Conservation (phyloP, 148 eudicot genomes). For the Nyssa sinensis region DNA sequence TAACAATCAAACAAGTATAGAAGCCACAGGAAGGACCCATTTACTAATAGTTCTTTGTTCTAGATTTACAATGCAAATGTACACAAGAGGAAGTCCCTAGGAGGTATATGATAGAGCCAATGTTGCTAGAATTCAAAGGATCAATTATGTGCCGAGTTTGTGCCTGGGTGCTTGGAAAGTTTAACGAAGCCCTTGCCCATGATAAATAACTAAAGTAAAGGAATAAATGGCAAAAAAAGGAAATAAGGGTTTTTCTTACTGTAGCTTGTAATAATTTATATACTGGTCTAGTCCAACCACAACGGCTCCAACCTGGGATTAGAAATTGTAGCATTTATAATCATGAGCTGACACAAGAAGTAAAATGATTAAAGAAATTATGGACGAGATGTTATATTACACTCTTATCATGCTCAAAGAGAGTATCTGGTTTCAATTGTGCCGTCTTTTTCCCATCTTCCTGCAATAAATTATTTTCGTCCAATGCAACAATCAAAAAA, state of each 20-base stretch:
- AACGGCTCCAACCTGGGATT: constrained; percentile 86
- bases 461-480: constrained; percentile 33
- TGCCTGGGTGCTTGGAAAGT: too few relatives aligned
- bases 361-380: neutral
- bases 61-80: too few relatives aligned
- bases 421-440: constrained; percentile 44
- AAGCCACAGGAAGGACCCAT: too few relatives aligned
- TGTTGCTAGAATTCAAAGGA: neutral
- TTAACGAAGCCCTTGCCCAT: too few relatives aligned
- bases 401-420: constrained; percentile 75
- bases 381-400: constrained; percentile 43
- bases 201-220: too few relatives aligned
- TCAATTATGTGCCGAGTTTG: neutral
- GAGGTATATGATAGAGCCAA: neutral
- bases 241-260: constrained; percentile 46
- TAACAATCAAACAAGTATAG: too few relatives aligned
- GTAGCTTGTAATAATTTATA: constrained; percentile 85
- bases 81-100: neutral
- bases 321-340: constrained; percentile 8
- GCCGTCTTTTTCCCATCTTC: constrained; percentile 69
- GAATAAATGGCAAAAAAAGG: neutral
- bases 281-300: constrained; percentile 86
- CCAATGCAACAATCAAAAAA: neutral
- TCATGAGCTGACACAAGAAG: neutral
- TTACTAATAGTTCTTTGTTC: too few relatives aligned